phyloP scores from a whole-genome alignment of 192 early-diverging fungal species.

The Linnemannia exigua region DNA sequence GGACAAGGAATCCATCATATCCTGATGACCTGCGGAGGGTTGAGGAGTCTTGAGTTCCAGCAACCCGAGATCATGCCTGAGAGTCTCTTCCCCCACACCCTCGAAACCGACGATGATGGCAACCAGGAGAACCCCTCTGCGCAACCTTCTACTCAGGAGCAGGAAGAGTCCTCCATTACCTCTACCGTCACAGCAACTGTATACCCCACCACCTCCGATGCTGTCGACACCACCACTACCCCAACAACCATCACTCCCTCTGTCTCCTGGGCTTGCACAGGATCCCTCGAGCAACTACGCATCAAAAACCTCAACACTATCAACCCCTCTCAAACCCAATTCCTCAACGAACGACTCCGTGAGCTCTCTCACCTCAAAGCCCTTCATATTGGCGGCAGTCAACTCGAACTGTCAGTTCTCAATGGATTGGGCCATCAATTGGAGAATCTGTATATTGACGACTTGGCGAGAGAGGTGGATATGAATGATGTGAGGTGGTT shows the following conservation, averaged over 20 bases:
- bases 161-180: neutral
- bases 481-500: conserved; percentile 48
- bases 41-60: conserved; percentile 40
- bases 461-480: conserved; percentile 40
- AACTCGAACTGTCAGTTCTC: conserved; percentile 39
- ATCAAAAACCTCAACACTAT: conserved; percentile 45
- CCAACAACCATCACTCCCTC: neutral
- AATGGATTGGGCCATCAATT: conserved; percentile 49
- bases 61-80: conserved; percentile 54
- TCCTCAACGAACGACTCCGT: conserved; percentile 37
- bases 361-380: conserved; percentile 42
- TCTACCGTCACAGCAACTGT: conserved; percentile 1
- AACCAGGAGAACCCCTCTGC: conserved; percentile 5
- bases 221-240: neutral
- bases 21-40: conserved; percentile 37
- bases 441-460: conserved; percentile 41
- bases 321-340: conserved; percentile 26
- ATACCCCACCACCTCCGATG: conserved; percentile 16
- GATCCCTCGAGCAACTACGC: conserved; percentile 25
- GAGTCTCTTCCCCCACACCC: conserved; percentile 40
- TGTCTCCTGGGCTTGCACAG: conserved; percentile 31
- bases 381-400: conserved; percentile 48
- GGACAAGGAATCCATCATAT: conserved; percentile 48
- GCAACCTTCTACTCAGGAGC: neutral
- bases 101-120: conserved; percentile 30